Percentiles rank a stretch among this genome's conserved stretches.
These are phyloP conservation scores for Calonectria ilicicola DNA, from an alignment of 2,329 filamentous ascomycete genomes.

Conservation along the genomic window DNA sequence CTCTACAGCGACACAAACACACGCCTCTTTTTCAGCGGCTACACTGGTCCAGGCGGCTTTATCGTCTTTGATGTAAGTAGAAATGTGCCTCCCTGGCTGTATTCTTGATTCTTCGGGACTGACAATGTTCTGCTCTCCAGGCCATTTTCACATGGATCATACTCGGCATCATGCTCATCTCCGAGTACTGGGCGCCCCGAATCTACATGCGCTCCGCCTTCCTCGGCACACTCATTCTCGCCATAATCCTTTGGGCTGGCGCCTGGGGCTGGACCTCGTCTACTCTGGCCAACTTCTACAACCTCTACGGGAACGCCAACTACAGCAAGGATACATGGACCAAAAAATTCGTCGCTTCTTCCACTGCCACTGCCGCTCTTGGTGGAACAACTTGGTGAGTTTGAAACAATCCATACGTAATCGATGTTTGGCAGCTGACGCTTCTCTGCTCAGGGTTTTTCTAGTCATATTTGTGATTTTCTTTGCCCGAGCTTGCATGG, in stretches of 20 bases:
- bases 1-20: constrained; percentile 41
- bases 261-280: constrained; percentile 52
- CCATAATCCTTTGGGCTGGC: constrained; percentile 58
- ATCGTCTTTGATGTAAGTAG: constrained; percentile 60
- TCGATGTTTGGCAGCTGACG: not conserved
- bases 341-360: constrained; percentile 38
- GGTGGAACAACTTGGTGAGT: constrained; percentile 56
- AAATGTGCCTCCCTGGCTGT: constrained; percentile 8
- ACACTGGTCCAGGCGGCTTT: constrained; percentile 53
- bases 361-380: constrained; percentile 55
- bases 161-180: constrained; percentile 51
- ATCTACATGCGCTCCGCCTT: constrained; percentile 51
- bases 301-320: constrained; percentile 35
- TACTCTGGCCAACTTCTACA: constrained; percentile 45
- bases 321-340: constrained; percentile 32
- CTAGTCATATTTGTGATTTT: constrained; percentile 52
- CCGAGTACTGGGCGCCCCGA: constrained; percentile 51
- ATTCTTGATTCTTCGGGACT: constrained; percentile 12
- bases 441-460: constrained; percentile 47
- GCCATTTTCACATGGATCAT: constrained; percentile 55
- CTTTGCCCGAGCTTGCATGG: constrained; percentile 51
- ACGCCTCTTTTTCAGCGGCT: constrained; percentile 36
- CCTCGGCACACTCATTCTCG: constrained; percentile 50
- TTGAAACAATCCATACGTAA: not conserved
- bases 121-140: constrained; percentile 39